phyloP scores from a whole-genome alignment of 2,329 filamentous ascomycete genomes.

The Emergomyces orientalis region DNA sequence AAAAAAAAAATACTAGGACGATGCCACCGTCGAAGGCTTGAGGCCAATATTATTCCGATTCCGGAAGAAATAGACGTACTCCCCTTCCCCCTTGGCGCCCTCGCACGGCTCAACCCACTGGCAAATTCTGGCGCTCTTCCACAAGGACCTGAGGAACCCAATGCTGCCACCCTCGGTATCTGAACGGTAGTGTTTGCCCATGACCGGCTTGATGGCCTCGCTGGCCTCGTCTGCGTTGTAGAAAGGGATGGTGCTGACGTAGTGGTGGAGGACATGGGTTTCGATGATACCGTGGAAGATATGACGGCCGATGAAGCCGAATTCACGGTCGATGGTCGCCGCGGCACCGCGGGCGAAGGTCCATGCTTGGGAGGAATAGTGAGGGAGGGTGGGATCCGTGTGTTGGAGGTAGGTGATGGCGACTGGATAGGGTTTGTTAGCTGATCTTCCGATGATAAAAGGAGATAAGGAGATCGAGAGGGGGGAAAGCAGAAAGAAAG shows the following conservation, averaged over 20 bases:
- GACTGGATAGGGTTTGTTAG: conserved; percentile 45
- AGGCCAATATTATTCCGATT: conserved; percentile 79
- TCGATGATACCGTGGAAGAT: conserved; percentile 94
- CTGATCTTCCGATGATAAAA: background rate
- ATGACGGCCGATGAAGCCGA: conserved; percentile 86
- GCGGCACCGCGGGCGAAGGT: conserved; percentile 89
- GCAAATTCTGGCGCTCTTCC: conserved; percentile 72
- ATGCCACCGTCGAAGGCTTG: conserved; percentile 8
- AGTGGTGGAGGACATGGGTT: conserved; percentile 97
- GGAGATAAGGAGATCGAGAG: background rate
- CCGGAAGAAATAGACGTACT: conserved; percentile 86
- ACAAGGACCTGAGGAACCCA: conserved; percentile 80
- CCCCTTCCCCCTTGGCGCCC: conserved; percentile 67
- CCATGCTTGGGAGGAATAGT: conserved; percentile 82
- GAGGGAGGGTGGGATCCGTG: conserved; percentile 86
- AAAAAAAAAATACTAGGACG: background rate
- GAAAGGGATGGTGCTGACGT: conserved; percentile 90
- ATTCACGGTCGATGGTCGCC: conserved; percentile 93
- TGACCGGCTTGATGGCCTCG: conserved; percentile 87
- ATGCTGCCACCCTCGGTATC: conserved; percentile 65
- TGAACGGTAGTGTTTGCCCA: conserved; percentile 90
- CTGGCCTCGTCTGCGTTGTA: conserved; percentile 92
- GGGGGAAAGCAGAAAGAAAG: background rate
- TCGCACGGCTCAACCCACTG: conserved; percentile 95
- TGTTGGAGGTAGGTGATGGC: conserved; percentile 97